Evolutionary conservation across 2,329 filamentous ascomycete species (phyloP), one percentile per base, ranked within the genome.

Genomic region (Acephala macrosclerotiorum): DNA sequence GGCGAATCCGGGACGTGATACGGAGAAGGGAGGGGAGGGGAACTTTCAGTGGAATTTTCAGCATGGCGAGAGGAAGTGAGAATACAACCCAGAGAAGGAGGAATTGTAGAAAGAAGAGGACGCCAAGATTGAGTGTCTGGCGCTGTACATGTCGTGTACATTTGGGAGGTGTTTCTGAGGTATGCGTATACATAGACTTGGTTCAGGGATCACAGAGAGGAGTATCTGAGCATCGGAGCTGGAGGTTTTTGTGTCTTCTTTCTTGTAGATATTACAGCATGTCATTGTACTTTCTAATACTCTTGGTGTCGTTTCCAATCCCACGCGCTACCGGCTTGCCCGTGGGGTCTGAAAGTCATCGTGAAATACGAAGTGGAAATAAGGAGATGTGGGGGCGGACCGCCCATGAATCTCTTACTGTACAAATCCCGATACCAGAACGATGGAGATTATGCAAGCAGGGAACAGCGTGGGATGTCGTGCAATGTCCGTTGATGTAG

Each of bases 11-110:
- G 42, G 47, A 12, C 22, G 36, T 16, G 61, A 63, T 58, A 9
- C 29, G 29, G 53, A 63, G 26, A 58, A 63, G 20, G 38, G 53
- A 6, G n/a, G 11, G 35, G 35, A 45, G n/a, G 7, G 47, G 35
- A 45, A 38, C 9, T 63, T 58, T 47, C 26, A 63, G 29, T 63
- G 53, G 61, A 35, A 51, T 26, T 58, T 47, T 47, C 36, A 56
- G 51, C 36, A 57, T 25, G 36, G 11, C 9, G 60, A 42, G 18
- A 20, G 22, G 51, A 62, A 55, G 49, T 49, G 45, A 49, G 16
- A n/a, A 2, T n/a, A 18, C 3, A n/a, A 11, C 25, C 2, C 7
- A 49, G 11, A n/a, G 20, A 49, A 47, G n/a, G 45, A 6, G 5
- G 16, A n/a, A 18, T 5, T 7, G 18, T 18, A 42, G 2, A 18